These are phyloP conservation scores for Ajuga reptans DNA, from an alignment of 305 asterid species.

Conservation along the genomic window DNA sequence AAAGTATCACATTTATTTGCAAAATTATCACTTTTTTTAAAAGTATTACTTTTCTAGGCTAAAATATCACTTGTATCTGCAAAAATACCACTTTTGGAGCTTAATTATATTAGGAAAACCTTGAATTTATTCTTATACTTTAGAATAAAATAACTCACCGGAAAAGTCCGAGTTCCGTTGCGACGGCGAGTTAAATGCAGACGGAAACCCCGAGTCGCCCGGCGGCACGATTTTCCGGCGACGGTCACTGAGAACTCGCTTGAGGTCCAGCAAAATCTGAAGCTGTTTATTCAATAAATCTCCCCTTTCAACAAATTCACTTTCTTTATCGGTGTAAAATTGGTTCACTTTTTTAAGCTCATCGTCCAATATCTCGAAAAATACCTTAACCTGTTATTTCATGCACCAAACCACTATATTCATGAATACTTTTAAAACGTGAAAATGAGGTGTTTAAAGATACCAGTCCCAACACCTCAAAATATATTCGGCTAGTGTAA, in stretches of 20 bases:
- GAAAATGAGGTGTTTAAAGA: no score
- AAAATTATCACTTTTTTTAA: no score
- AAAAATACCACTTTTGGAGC: background rate
- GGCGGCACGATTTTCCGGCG: conserved; percentile 36
- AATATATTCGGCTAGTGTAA: no score
- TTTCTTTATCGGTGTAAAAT: conserved; percentile 59
- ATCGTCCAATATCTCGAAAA: conserved; percentile 59
- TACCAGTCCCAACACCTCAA: no score
- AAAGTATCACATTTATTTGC: no score
- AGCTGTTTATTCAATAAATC: conserved; percentile 64
- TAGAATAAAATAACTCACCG: conserved; percentile 35
- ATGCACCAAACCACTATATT: background rate
- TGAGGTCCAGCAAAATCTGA: conserved; percentile 57
- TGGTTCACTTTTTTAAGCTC: conserved; percentile 73
- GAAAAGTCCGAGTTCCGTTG: conserved; percentile 45
- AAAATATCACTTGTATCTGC: no score
- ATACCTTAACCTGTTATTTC: conserved; percentile 41
- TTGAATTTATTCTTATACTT: background rate
- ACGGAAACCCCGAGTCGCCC: conserved; percentile 24
- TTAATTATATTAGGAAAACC: background rate
- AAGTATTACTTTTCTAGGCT: no score
- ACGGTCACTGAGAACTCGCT: conserved; percentile 44
- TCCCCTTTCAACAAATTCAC: conserved; percentile 74
- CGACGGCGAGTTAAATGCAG: conserved; percentile 28
- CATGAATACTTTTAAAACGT: no score